Base-by-base conservation (phyloP, 148 eudicot species). In the Suaeda aralocaspica region DNA sequence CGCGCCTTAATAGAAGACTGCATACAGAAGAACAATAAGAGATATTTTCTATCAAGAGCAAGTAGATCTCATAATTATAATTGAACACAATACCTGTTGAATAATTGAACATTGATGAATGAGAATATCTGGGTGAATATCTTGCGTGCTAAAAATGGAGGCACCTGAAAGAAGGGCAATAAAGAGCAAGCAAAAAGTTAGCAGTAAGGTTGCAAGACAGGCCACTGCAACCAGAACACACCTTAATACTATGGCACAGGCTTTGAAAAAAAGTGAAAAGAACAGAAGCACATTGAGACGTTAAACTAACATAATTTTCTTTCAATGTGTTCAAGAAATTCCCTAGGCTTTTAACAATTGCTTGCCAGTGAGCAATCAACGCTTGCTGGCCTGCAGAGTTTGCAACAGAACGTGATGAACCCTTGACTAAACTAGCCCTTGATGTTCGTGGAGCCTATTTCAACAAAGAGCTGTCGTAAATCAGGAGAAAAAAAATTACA, bases 101-200 rank as follows among this genome's bases (percentile, higher is more conserved):
- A 95, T 74, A 95, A 81, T 61, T 89, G 97, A 68, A 95, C 99
- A 72, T 95, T 95, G 84, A 91, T 91, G 84, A 89, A 95, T 25
- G 99, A 95, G 84, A 95, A 95, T 87, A 95, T 95, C 73, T 95
- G 99, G 36, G 89, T 89, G 79, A 89, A 95, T 72, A 95, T 84
- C 78, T 95, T 95, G 22, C 93, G 97, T 67, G 92, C 97, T 77
- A 95, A 81, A 80, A 91, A 87, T 33, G 99, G 86, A 26, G 99
- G 97, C 39, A 91, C 96, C 99, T 95, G 80, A 39, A 63, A 81
- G 30, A 50, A 25, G 33, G 55, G 28, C 15, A 18, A 75, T 57
- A 18, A 31, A 44, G 29, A 59, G 19, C 67, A 75, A 59, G 50
- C 22, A 58, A 31, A 65, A 39, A 31, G 34, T 55, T 39, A 66